These are phyloP conservation scores for Lanmaoa pseudosensibilis DNA, from an alignment of 768 basidiomycete species.

Conservation along the genomic window DNA sequence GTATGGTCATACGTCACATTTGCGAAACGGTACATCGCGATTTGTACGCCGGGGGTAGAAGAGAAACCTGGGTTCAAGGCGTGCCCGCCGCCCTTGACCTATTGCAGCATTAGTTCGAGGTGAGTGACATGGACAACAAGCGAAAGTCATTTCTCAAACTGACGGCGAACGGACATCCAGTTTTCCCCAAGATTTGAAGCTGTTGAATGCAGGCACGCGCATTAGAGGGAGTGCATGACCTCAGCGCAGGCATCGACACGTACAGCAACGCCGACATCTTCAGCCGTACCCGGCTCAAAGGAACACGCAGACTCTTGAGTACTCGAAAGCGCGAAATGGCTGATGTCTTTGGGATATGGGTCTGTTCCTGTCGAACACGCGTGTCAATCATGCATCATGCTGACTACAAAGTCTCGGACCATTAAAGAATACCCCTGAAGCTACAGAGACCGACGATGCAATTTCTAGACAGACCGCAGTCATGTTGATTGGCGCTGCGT, in stretches of 20 bases:
- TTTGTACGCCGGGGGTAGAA: conserved; percentile 60
- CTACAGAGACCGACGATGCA: conserved; percentile 19
- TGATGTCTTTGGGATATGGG: conserved; percentile 42
- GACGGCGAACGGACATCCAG: conserved; percentile 55
- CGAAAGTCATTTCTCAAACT: conserved; percentile 7
- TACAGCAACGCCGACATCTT: conserved; percentile 55
- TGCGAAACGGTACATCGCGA: conserved; percentile 52
- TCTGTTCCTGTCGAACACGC: conserved; percentile 16
- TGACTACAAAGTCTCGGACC: conserved; percentile 9
- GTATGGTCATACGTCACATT: conserved; percentile 42
- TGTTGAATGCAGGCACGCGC: conserved; percentile 19
- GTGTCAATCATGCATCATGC: conserved; percentile 8
- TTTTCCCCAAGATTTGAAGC: conserved; percentile 48
- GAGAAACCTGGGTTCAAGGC: conserved; percentile 55
- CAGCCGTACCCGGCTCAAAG: conserved; percentile 56
- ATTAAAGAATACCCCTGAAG: conserved; percentile 26
- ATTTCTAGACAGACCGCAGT: conserved; percentile 21
- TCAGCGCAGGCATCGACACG: conserved; percentile 1
- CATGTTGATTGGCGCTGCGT: not conserved
- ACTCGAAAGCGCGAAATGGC: conserved; percentile 52
- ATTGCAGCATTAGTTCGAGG: not conserved
- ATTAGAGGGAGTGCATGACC: not conserved
- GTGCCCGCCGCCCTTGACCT: conserved; percentile 70
- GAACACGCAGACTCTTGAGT: conserved; percentile 48
- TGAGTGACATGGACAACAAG: not conserved